Conservation (phyloP, 306 rosid genomes). For the Vigna trinervia region DNA sequence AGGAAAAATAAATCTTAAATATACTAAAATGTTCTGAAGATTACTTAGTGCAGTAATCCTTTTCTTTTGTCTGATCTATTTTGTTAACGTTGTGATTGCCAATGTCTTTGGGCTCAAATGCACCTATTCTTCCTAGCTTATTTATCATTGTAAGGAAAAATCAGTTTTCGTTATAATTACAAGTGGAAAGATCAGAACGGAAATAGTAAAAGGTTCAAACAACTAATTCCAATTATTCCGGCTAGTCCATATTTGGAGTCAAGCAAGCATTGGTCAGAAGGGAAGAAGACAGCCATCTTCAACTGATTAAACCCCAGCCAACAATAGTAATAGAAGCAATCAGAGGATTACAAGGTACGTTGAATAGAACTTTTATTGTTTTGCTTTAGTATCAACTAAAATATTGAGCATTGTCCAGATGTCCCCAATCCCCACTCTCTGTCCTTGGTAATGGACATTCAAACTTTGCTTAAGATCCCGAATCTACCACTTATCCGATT, state of each 20-base stretch:
- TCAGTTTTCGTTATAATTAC: not conserved
- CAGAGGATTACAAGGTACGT: not conserved
- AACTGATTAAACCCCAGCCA: no score
- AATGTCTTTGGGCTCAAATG: not conserved
- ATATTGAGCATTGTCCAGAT: slow-evolving; percentile 3
- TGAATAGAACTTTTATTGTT: not conserved
- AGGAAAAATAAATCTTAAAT: not conserved
- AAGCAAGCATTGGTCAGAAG: not conserved
- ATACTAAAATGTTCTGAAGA: not conserved
- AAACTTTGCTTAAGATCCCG: not conserved
- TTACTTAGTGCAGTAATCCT: not conserved
- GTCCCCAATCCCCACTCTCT: not conserved
- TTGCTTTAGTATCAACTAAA: not conserved
- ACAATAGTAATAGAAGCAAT: not conserved
- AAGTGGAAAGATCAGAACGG: not conserved
- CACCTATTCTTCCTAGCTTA: not conserved
- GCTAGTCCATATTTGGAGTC: not conserved
- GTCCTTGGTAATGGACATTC: slow-evolving; percentile 1
- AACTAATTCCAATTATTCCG: not conserved
- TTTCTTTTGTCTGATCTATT: not conserved
- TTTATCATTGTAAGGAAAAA: not conserved
- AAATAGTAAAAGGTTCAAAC: not conserved
- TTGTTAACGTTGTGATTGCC: slow-evolving; percentile 3
- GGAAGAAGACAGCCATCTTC: not conserved
- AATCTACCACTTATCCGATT: not conserved